phyloP scores from a whole-genome alignment of 116 monocot species.

The Cymodocea nodosa region DNA sequence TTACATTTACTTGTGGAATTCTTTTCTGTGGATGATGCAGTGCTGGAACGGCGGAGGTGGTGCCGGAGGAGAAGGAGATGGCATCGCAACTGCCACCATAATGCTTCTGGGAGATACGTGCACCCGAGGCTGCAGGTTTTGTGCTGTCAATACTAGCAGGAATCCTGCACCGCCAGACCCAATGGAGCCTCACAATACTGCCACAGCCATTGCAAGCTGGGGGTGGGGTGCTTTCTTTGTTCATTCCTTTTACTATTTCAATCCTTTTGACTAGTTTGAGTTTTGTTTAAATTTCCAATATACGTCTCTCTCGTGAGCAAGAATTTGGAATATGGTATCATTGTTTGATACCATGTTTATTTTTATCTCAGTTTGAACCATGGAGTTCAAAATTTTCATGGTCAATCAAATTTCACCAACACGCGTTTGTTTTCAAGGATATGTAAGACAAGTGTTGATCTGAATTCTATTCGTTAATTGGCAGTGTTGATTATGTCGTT shows the following conservation, averaged over 20 bases:
- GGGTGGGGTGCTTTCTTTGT: conserved; percentile 33
- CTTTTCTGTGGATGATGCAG: conserved; percentile 13
- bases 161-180: conserved; percentile 88
- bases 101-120: conserved; percentile 98
- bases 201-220: conserved; percentile 83
- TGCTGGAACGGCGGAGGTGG: conserved; percentile 98
- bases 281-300: too few species aligned
- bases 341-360: too few species aligned
- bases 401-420: too few species aligned
- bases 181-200: conserved; percentile 87
- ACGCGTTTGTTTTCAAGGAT: too few species aligned
- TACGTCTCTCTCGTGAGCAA: too few species aligned
- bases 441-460: too few species aligned
- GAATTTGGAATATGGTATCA: too few species aligned
- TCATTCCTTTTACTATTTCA: background rate
- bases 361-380: too few species aligned
- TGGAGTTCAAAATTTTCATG: too few species aligned
- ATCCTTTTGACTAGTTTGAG: too few species aligned
- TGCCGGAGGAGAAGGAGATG: conserved; percentile 85
- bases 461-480: background rate
- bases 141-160: conserved; percentile 92
- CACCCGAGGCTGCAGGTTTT: conserved; percentile 93
- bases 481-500: conserved; percentile 92
- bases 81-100: conserved; percentile 96
- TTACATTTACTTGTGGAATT: too few species aligned